Conservation (phyloP, 441 rosid genomes). For the Adansonia madagascariensis region DNA sequence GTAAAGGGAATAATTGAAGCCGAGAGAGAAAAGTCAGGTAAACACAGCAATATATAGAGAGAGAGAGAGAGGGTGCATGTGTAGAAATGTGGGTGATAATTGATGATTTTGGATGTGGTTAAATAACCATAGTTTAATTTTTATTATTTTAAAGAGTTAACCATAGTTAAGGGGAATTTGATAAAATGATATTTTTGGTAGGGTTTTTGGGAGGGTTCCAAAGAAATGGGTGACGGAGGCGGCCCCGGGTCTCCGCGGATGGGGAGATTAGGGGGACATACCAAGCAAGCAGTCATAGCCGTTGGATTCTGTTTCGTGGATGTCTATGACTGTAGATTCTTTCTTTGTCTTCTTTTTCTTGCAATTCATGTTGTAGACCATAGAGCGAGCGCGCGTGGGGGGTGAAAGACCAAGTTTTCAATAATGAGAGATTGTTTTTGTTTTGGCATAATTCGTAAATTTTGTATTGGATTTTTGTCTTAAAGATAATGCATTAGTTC, state of each 20-base stretch:
- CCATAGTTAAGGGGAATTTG: conserved; percentile 3
- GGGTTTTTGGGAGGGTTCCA: conserved; percentile 45
- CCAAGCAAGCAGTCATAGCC: conserved; percentile 28
- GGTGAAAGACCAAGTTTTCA: neutral
- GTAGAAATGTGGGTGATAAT: neutral
- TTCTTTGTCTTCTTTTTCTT: neutral
- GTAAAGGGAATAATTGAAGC: conserved; percentile 16
- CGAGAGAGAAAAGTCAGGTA: neutral
- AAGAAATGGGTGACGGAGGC: conserved; percentile 48
- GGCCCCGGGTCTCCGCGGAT: conserved; percentile 73
- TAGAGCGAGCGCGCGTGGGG: neutral
- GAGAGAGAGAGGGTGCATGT: conserved; percentile 1
- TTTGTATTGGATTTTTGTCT: neutral
- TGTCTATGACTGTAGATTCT: conserved; percentile 19
- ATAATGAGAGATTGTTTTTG: neutral
- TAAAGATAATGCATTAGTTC: neutral
- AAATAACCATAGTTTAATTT: conserved; percentile 33
- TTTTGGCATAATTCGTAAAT: neutral
- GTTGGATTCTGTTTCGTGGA: conserved; percentile 37
- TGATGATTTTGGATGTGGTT: conserved; percentile 23
- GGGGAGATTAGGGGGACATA: conserved; percentile 23
- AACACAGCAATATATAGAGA: conserved; percentile 21
- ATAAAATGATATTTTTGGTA: neutral
- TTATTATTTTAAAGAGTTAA: neutral
- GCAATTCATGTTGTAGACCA: neutral